phyloP scores from a whole-genome alignment of 169 alveolate genomes.

The Ophryocystis elektroscirrha region DNA sequence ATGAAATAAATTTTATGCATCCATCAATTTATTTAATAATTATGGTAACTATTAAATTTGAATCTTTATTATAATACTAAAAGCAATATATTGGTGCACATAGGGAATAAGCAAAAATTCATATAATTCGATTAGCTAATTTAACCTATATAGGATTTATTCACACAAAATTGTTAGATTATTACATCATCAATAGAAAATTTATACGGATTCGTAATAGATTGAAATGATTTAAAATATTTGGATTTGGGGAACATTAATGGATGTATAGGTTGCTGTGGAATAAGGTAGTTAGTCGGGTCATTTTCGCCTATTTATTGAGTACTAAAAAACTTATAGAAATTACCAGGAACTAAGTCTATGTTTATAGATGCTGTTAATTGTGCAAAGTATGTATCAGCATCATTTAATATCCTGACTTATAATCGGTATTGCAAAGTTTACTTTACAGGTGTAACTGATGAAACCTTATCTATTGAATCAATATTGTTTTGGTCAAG shows the following conservation, averaged over 20 bases:
- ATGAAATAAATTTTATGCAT: too few species aligned
- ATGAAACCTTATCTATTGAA: constrained; percentile 5
- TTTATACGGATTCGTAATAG: constrained; percentile 31
- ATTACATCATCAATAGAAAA: constrained; percentile 24
- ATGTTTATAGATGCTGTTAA: constrained; percentile 8
- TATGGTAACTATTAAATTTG: too few species aligned
- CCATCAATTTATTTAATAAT: too few species aligned
- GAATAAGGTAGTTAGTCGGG: constrained; percentile 24
- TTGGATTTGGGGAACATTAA: constrained; percentile 16
- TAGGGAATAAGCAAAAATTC: too few species aligned
- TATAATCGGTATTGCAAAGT: too few species aligned
- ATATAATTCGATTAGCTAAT: background rate
- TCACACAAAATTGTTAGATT: constrained; percentile 1
- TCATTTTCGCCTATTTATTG: constrained; percentile 31
- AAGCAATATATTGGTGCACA: too few species aligned
- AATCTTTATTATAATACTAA: too few species aligned
- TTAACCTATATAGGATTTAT: background rate
- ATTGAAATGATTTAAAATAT: constrained; percentile 11
- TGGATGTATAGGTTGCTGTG: constrained; percentile 35
- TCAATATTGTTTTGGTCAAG: constrained; percentile 9
- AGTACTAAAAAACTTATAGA: constrained; percentile 12
- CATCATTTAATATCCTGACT: constrained; percentile 6
- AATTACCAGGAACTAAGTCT: too few species aligned
- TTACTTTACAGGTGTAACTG: constrained; percentile 7
- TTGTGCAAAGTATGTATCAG: constrained; percentile 11